These are phyloP conservation scores for Boeremia lycopersici DNA, from an alignment of 2,329 filamentous ascomycete species.

Conservation along the genomic window DNA sequence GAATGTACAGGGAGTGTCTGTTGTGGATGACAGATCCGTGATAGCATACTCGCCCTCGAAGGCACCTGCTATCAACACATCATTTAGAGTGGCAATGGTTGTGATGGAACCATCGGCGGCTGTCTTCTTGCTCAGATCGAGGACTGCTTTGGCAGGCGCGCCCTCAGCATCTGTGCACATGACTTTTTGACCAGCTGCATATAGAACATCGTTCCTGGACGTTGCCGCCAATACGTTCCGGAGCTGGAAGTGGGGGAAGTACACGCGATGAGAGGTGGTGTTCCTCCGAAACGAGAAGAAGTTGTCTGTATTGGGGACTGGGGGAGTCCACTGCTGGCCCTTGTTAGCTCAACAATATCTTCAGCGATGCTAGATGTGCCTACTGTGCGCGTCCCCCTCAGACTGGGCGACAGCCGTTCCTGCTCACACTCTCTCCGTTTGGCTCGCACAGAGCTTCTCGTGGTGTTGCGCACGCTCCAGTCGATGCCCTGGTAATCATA, in stretches of 20 bases:
- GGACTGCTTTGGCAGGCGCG: conserved; percentile 48
- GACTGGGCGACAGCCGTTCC: conserved; percentile 23
- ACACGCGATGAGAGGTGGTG: conserved; percentile 56
- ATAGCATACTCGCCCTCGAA: conserved; percentile 64
- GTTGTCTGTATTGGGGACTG: conserved; percentile 49
- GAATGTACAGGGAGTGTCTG: conserved; percentile 44
- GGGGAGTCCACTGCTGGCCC: conserved; percentile 15
- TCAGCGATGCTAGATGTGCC: not conserved
- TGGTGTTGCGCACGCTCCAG: conserved; percentile 42
- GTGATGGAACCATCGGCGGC: conserved; percentile 55
- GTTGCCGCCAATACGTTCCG: conserved; percentile 63
- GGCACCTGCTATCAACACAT: conserved; percentile 61
- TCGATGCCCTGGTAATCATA: conserved; percentile 49
- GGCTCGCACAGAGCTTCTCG: conserved; percentile 30
- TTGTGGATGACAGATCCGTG: conserved; percentile 48
- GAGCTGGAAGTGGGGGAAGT: conserved; percentile 64
- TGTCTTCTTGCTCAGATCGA: conserved; percentile 55
- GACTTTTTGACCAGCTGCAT: conserved; percentile 56
- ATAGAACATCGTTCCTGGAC: conserved; percentile 62
- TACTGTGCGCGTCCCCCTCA: conserved; percentile 31
- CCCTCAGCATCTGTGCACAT: conserved; percentile 57
- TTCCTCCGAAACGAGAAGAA: conserved; percentile 58
- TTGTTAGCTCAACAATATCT: not conserved
- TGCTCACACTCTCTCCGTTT: conserved; percentile 34
- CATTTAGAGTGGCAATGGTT: conserved; percentile 57